Percentiles rank a stretch among this genome's conserved stretches.
phyloP scores from a whole-genome alignment of 2,329 filamentous ascomycete species.

The Teratosphaeria gauchensis region DNA sequence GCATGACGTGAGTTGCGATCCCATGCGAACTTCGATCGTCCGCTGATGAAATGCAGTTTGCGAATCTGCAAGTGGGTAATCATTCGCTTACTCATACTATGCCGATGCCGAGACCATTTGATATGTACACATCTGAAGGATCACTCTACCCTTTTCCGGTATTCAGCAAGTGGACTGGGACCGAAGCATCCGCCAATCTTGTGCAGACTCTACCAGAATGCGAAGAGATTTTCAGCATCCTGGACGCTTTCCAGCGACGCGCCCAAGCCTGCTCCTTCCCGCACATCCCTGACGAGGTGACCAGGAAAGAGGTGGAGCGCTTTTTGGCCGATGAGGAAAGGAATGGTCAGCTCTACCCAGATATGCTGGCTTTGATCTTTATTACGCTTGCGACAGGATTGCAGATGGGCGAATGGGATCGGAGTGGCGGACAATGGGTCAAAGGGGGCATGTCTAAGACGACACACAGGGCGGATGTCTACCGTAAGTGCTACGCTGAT shows the following conservation, averaged over 20 bases:
- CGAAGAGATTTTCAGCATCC: constrained; percentile 30
- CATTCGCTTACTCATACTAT: constrained; percentile 36
- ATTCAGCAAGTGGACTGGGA: constrained; percentile 24
- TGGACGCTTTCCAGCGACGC: constrained; percentile 34
- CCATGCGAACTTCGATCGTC: background rate
- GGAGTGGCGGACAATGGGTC: constrained; percentile 30
- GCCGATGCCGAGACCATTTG: constrained; percentile 25
- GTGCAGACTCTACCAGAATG: constrained; percentile 29
- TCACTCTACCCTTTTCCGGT: constrained; percentile 37
- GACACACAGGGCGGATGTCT: constrained; percentile 32
- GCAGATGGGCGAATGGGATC: constrained; percentile 38
- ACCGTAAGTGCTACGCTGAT: constrained; percentile 28
- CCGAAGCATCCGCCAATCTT: constrained; percentile 12
- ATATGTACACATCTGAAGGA: constrained; percentile 31
- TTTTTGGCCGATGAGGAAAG: constrained; percentile 33
- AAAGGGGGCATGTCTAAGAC: constrained; percentile 29
- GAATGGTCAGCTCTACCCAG: constrained; percentile 36
- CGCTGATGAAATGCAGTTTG: constrained; percentile 26
- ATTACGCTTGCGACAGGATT: constrained; percentile 38
- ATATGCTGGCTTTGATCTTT: constrained; percentile 41
- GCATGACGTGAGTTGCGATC: constrained; percentile 30
- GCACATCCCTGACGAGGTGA: constrained; percentile 35
- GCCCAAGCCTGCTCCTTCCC: constrained; percentile 37
- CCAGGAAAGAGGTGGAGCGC: constrained; percentile 34
- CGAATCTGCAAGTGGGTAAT: constrained; percentile 30